Conservation (phyloP, 2,329 filamentous ascomycete genomes). For the Ceratocystis variospora region DNA sequence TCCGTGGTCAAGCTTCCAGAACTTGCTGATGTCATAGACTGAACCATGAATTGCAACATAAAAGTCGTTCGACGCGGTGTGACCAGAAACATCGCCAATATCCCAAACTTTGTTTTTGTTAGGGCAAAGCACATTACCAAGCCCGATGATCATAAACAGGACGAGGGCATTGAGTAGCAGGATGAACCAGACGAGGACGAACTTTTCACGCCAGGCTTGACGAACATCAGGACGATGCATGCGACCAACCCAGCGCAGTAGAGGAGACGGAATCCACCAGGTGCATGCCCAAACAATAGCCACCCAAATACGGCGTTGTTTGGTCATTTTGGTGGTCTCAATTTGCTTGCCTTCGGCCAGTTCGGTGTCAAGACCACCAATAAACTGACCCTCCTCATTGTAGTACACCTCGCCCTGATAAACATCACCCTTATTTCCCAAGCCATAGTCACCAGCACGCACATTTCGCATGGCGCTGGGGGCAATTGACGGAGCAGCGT, state of each 20-base stretch:
- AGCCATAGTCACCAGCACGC: constrained; percentile 67
- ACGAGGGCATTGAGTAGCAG: constrained; percentile 65
- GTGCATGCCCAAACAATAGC: constrained; percentile 72
- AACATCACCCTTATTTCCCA: constrained; percentile 73
- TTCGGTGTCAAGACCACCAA: constrained; percentile 60
- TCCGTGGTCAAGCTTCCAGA: constrained; percentile 75
- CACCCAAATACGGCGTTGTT: constrained; percentile 63
- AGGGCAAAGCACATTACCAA: constrained; percentile 76
- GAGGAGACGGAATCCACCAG: constrained; percentile 84
- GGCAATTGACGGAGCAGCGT: constrained; percentile 43
- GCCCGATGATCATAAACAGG: constrained; percentile 82
- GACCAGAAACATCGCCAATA: constrained; percentile 50
- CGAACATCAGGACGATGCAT: constrained; percentile 97
- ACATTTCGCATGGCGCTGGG: constrained; percentile 45
- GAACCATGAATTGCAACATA: constrained; percentile 77
- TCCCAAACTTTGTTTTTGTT: constrained; percentile 87
- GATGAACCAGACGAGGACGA: constrained; percentile 72
- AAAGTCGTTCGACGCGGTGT: constrained; percentile 61
- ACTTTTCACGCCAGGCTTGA: constrained; percentile 93
- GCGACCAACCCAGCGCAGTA: constrained; percentile 67
- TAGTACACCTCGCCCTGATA: constrained; percentile 63
- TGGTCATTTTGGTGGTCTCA: constrained; percentile 51
- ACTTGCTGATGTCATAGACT: constrained; percentile 85
- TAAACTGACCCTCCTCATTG: constrained; percentile 52
- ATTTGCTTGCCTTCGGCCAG: constrained; percentile 64